These are phyloP conservation scores for Bacterosira constricta DNA, from an alignment of 108 stramenopile species.

Conservation along the genomic window DNA sequence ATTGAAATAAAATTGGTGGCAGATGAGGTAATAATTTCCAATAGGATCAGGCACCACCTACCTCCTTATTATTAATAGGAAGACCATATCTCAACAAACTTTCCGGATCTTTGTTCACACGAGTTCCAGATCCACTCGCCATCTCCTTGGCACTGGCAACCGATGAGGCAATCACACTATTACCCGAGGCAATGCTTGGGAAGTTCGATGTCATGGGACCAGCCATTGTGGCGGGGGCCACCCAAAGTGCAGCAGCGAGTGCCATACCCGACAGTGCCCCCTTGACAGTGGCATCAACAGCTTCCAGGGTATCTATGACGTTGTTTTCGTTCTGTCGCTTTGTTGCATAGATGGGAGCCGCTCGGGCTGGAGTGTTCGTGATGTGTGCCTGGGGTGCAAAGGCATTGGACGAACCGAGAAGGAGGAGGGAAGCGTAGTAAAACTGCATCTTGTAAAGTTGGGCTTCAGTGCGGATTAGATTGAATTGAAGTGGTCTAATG, in stretches of 20 bases:
- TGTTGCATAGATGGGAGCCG: constrained; percentile 8
- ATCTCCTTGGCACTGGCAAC: constrained; percentile 81
- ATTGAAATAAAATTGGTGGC: too few relatives aligned
- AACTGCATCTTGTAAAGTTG: neutral
- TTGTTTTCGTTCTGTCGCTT: constrained; percentile 7
- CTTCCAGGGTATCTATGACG: constrained; percentile 21
- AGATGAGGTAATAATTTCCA: too few relatives aligned
- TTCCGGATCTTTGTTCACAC: constrained; percentile 94
- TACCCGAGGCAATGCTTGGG: neutral
- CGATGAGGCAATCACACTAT: constrained; percentile 21
- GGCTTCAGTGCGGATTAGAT: neutral
- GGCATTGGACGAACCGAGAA: neutral
- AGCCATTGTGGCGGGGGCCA: constrained; percentile 43
- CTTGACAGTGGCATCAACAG: constrained; percentile 30
- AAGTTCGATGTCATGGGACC: constrained; percentile 13
- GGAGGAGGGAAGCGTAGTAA: neutral
- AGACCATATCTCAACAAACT: constrained; percentile 87
- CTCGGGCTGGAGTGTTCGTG: neutral
- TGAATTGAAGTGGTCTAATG: neutral
- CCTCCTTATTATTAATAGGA: constrained; percentile 89
- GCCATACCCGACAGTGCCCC: constrained; percentile 33
- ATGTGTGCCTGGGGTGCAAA: neutral
- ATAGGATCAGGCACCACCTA: too few relatives aligned
- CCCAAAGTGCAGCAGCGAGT: constrained; percentile 45
- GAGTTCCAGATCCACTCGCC: constrained; percentile 84